Evolutionary conservation across 1,284 basidiomycete species (phyloP).

Genomic region (Fistulina hepatica): DNA sequence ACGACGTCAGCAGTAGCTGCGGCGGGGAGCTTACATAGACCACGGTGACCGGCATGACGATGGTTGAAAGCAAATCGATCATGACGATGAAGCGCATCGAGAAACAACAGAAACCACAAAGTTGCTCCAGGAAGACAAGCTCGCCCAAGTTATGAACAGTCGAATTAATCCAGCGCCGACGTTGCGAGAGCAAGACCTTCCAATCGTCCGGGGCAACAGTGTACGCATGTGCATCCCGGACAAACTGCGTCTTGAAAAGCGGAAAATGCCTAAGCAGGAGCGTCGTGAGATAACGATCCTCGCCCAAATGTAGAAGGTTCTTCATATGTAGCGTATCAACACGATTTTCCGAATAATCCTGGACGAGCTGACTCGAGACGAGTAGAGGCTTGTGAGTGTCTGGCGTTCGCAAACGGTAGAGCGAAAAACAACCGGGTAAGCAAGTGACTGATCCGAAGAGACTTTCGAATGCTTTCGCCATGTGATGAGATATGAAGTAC

Average conservation of each 20-base stretch:
- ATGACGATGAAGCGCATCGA: slow-evolving; percentile 98
- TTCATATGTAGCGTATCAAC: slow-evolving; percentile 98
- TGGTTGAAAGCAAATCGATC: slow-evolving; percentile 82
- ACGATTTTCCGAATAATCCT: slow-evolving; percentile 92
- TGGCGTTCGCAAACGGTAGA: slow-evolving; percentile 87
- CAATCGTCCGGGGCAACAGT: slow-evolving; percentile 91
- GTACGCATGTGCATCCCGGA: slow-evolving; percentile 85
- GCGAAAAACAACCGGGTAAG: slow-evolving; percentile 94
- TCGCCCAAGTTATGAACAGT: slow-evolving; percentile 97
- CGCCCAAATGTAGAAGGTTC: slow-evolving; percentile 92
- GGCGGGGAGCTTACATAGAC: slow-evolving; percentile 64
- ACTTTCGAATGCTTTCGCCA: slow-evolving; percentile 96
- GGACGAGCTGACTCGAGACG: slow-evolving; percentile 81
- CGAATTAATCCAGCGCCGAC: slow-evolving; percentile 99
- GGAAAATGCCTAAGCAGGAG: slow-evolving; percentile 93
- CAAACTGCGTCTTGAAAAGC: slow-evolving; percentile 87
- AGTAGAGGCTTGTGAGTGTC: slow-evolving; percentile 87
- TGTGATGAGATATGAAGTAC: slow-evolving; percentile 94
- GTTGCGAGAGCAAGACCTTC: slow-evolving; percentile 92
- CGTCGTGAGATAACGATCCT: slow-evolving; percentile 97
- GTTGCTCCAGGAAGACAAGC: slow-evolving; percentile 83
- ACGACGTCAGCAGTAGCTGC: slow-evolving; percentile 5
- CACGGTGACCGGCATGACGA: slow-evolving; percentile 87
- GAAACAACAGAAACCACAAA: slow-evolving; percentile 97
- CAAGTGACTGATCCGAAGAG: slow-evolving; percentile 98